Evolutionary conservation across 768 basidiomycete species (phyloP), one percentile per base, ranked within the genome.

Genomic region (Rickenella mellea): DNA sequence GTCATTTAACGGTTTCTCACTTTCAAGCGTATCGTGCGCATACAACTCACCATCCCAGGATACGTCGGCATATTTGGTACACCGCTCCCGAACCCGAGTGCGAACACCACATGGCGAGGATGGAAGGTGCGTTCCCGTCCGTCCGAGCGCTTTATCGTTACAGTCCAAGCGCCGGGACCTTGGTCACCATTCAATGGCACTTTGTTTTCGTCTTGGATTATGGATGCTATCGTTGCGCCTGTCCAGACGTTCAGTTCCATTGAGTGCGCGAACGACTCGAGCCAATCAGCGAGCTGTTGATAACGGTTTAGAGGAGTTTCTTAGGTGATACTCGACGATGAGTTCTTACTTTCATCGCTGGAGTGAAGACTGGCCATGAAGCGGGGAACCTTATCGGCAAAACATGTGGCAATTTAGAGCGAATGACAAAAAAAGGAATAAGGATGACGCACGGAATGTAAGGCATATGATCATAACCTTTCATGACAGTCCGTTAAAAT

Each of bases 161-260:
- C 68, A 15, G 63, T 59, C 76, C 76, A 78, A 3, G 56, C 63
- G 27, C 63, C 57, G n/a, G n/a, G n/a, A n/a, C n/a, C n/a, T n/a
- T n/a, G n/a, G n/a, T n/a, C n/a, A n/a, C n/a, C n/a, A n/a, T n/a
- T n/a, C n/a, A n/a, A n/a, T n/a, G n/a, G n/a, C n/a, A n/a, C n/a
- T 10, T 17, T 36, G 42, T n/a, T 52, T 55, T 26, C 51, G 36
- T 54, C 55, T 51, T 39, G 44, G 45, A 46, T 48, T 31, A 19
- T 17, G 47, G 43, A 29, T 40, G 20, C 22, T 8, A 40, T 26
- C 27, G 20, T 24, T 9, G 39, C 20, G 24, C 24, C 10, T 11
- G 44, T 50, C 60, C 60, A 62, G n/a, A 52, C 50, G 44, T 59
- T 56, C 41, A 62, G 50, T 35, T 62, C 60, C 43, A 62, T 50